phyloP scores from a whole-genome alignment of 2,329 filamentous ascomycete genomes.

The Westerdykella aurantiaca region DNA sequence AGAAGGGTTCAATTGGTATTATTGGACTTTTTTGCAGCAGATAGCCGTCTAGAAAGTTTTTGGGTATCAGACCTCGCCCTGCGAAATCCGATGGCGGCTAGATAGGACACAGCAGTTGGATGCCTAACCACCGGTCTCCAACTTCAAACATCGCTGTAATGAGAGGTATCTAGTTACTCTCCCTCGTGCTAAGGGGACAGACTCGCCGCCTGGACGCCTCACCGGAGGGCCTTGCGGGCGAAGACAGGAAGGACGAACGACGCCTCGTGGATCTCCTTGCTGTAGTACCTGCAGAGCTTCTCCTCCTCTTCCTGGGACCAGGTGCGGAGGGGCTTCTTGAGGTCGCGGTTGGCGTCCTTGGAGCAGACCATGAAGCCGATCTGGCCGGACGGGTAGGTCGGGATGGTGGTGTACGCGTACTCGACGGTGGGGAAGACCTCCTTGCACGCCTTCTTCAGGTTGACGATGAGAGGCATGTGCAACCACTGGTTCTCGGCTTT shows the following conservation, averaged over 20 bases:
- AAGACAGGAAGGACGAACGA: constrained; percentile 92
- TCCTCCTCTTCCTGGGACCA: constrained; percentile 87
- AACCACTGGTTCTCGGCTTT: constrained; percentile 99
- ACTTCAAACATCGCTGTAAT: too few species aligned
- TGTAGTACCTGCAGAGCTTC: constrained; percentile 94
- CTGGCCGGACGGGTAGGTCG: constrained; percentile 97
- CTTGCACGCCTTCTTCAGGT: constrained; percentile 94
- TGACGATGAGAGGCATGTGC: constrained; percentile 84
- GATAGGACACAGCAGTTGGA: too few species aligned
- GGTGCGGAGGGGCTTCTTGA: constrained; percentile 75
- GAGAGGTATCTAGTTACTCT: too few species aligned
- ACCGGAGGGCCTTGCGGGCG: constrained; percentile 65
- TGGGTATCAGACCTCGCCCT: too few species aligned
- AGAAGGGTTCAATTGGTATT: too few species aligned
- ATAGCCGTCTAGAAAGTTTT: too few species aligned
- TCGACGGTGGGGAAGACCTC: constrained; percentile 96
- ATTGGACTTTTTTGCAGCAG: too few species aligned
- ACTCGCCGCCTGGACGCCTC: too few species aligned
- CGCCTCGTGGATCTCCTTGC: constrained; percentile 90
- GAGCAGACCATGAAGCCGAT: constrained; percentile 99
- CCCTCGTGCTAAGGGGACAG: too few species aligned
- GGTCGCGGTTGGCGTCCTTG: constrained; percentile 82
- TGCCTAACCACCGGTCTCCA: too few species aligned
- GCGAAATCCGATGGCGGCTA: too few species aligned
- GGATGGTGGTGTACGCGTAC: constrained; percentile 98